Base-by-base conservation (phyloP, 257 asterid genomes). In the Nicotiana paniculata region DNA sequence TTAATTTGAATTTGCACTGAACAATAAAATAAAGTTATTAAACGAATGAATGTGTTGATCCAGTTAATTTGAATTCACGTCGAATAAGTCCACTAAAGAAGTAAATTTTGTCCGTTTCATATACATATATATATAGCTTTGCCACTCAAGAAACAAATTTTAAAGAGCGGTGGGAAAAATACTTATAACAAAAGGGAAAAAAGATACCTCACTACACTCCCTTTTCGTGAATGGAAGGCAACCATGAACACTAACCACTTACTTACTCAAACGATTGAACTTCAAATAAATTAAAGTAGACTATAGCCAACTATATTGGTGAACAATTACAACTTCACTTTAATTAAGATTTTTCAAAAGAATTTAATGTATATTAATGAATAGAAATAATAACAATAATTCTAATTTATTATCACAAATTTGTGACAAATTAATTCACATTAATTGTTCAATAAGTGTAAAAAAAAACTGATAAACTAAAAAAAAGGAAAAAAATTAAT, bases 201-300 rank as follows among this genome's bases (percentile, higher is more conserved):
- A 84, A 76, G 87, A 89, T 87, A 89, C 91, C 86, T 75, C 43
- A 75, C 53, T 4, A 53, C 91, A 85, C 92, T 86, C 81, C 85
- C 94, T 88, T 93, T 94, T 91, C 94, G 97, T 94, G 94, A 90
- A 88, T 86, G 91, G 85, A 90, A 87, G 96, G 92, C 91, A 88
- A 94, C 89, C 88, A 69, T 83, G 93, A 87, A 90, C 83, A 87
- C 90, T 90, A 87, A 84, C 96, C 91, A 85, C 92, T 87, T 84
- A 8, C 63, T 72, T 10, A 79, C 79, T 74, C 63, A 85, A 88
- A 86, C 90, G 88, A 89, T 84, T 82, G 88, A 84, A 85, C 88
- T 65, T 81, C 59, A 55, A 65, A 85, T 70, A 85, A 82, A 79
- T 83, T 82, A 84, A 82, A 43, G 51, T 43, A 43, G 12, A 43